phyloP scores from a whole-genome alignment of 345 rosid species.

The Citrus sp. region DNA sequence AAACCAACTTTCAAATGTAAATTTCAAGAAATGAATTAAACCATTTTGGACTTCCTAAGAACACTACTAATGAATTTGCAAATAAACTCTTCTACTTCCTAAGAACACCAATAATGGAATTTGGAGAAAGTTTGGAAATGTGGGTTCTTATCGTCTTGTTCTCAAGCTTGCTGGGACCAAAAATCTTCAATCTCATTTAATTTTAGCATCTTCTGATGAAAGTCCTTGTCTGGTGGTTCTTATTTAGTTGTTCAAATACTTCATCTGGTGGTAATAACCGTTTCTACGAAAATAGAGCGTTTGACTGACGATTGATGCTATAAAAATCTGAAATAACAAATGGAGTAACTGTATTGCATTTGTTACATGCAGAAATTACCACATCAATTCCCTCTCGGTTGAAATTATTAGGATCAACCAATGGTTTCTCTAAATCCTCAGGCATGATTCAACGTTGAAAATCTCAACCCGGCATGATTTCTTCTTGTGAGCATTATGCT shows the following conservation, averaged over 20 bases:
- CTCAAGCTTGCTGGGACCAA: conserved; percentile 71
- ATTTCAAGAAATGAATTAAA: too few relatives aligned
- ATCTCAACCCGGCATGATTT: not conserved
- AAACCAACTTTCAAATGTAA: too few relatives aligned
- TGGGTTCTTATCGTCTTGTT: conserved; percentile 61
- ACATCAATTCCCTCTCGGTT: conserved; percentile 63
- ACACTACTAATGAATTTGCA: too few relatives aligned
- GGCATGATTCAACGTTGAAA: conserved; percentile 51
- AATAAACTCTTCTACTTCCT: not conserved
- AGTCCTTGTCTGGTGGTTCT: conserved; percentile 64
- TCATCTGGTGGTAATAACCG: conserved; percentile 64
- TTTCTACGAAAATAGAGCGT: conserved; percentile 36
- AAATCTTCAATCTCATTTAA: conserved; percentile 45
- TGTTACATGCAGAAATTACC: conserved; percentile 32
- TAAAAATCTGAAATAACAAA: not conserved
- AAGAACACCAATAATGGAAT: not conserved
- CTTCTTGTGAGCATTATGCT: too few relatives aligned
- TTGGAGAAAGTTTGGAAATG: not conserved
- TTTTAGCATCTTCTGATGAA: conserved; percentile 76
- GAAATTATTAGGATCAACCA: conserved; percentile 64
- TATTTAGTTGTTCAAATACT: conserved; percentile 60
- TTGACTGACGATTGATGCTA: not conserved
- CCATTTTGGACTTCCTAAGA: too few relatives aligned
- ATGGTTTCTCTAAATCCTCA: conserved; percentile 60
- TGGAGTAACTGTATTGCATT: not conserved